Conservation (phyloP, 2,329 filamentous ascomycete genomes). For the Calycina herbarum region DNA sequence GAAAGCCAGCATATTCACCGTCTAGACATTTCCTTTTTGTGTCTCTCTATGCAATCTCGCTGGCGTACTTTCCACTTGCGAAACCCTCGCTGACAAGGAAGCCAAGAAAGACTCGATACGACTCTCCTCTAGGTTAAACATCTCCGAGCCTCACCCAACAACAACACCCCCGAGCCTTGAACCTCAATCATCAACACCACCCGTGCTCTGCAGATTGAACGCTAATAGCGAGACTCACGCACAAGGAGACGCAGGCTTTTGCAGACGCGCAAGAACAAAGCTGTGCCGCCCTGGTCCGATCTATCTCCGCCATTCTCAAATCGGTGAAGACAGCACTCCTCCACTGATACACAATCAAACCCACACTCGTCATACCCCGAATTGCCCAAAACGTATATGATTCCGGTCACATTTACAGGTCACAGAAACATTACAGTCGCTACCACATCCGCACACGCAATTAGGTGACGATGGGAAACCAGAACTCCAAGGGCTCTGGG, state of each 20-base stretch:
- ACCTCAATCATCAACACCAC: slow-evolving; percentile 1
- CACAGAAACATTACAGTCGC: slow-evolving; percentile 2
- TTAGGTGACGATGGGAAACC: slow-evolving; percentile 65
- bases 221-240: neutral
- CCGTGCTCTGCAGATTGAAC: neutral
- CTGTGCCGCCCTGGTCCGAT: neutral
- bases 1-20: neutral
- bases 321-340: neutral
- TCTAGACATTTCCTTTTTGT: neutral
- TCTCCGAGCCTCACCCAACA: slow-evolving; percentile 1
- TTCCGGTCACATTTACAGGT: neutral
- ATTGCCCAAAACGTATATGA: neutral
- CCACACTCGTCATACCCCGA: neutral
- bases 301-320: neutral
- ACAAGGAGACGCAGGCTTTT: neutral
- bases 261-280: neutral
- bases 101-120: slow-evolving; percentile 4
- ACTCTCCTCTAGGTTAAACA: neutral
- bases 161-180: neutral
- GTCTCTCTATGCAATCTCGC: neutral
- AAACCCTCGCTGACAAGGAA: neutral
- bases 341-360: neutral
- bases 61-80: neutral
- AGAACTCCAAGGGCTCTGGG: slow-evolving; percentile 54
- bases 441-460: neutral